A percentile compares a stretch with the other conserved stretches of the same genome.
These are phyloP conservation scores for Candida xyloterini DNA, from an alignment of 805 yeast genomes.

Conservation along the genomic window DNA sequence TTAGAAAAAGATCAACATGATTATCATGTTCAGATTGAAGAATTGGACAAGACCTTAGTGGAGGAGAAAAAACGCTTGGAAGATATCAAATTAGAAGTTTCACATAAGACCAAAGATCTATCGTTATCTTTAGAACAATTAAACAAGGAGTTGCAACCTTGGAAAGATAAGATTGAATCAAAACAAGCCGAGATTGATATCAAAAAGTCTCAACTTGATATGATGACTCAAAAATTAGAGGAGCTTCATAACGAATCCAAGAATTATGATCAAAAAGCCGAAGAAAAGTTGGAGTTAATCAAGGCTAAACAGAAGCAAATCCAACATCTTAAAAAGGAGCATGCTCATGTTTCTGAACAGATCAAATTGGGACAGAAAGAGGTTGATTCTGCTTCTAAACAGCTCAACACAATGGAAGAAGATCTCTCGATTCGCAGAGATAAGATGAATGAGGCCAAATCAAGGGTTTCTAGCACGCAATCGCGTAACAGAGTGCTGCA, in stretches of 20 bases:
- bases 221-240: conserved; percentile 46
- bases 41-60: conserved; percentile 43
- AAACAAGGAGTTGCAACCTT: conserved; percentile 75
- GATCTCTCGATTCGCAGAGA: conserved; percentile 56
- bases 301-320: conserved; percentile 47
- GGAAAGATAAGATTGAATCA: conserved; percentile 65
- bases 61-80: conserved; percentile 58
- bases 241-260: conserved; percentile 44
- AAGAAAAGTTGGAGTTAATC: conserved; percentile 32
- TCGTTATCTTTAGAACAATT: conserved; percentile 61
- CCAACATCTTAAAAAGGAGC: conserved; percentile 45
- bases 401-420: conserved; percentile 52
- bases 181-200: conserved; percentile 63
- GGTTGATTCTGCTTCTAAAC: conserved; percentile 44
- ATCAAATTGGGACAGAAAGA: conserved; percentile 57
- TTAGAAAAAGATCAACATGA: conserved; percentile 44
- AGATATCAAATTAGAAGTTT: conserved; percentile 59
- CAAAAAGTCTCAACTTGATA: conserved; percentile 61
- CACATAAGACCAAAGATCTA: conserved; percentile 69
- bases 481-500: conserved; percentile 72
- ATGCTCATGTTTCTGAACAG: conserved; percentile 49
- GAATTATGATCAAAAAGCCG: conserved; percentile 42
- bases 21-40: conserved; percentile 42
- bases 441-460: conserved; percentile 62
- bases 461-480: conserved; percentile 52